Evolutionary conservation across 495 filamentous ascomycete species (phyloP), one percentile per base, ranked within the genome.

Genomic region (Astrothelium macrocarpum): DNA sequence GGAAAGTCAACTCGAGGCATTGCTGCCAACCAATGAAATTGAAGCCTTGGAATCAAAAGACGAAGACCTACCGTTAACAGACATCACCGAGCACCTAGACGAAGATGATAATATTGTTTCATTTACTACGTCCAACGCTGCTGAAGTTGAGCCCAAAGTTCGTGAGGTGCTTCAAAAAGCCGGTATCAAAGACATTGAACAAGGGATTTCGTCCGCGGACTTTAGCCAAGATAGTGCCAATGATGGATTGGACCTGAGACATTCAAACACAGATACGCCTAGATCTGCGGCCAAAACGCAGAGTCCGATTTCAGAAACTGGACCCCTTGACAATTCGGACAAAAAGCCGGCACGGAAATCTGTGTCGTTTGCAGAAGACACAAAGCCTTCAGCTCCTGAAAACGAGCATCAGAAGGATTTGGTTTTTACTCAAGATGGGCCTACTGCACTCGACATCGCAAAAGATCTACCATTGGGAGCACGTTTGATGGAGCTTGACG

Each of bases 51-150:
- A 59, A 71, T 23, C 78, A 74, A 25, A 81, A 42, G 87, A 88
- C 62, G 86, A 87, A 36, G 78, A 86, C 64, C 72, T 91, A 53
- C 87, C 90, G 2, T 80, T 96, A 60, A 89, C 84, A 25, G 93
- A 97, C 61, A 97, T 98, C 64, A 75, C 85, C 46, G 93, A 98
- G 73, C 87, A 96, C 75, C 78, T 98, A 53, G 94, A 98, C 72
- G 93, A 96, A 23, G 86, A 96, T 20, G 94, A 84, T 20, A 93
- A 96, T 69, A 81, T 97, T 12, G 77, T 96, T 32, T 86, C 72
- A 61, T 79, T 78, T 31, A 76, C 84, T 9, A 83, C 84, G 12
- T 81, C 72, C 1, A 67, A 70, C 23, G 84, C 89, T 0, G 84
- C 83, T 23, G 81, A 87, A 53, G 75, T 78, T 9, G 80, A 85